A percentile compares a stretch with the other conserved stretches of the same genome.
phyloP scores from a whole-genome alignment of 331 rosid genomes.

The Erythrophleum ivorense region DNA sequence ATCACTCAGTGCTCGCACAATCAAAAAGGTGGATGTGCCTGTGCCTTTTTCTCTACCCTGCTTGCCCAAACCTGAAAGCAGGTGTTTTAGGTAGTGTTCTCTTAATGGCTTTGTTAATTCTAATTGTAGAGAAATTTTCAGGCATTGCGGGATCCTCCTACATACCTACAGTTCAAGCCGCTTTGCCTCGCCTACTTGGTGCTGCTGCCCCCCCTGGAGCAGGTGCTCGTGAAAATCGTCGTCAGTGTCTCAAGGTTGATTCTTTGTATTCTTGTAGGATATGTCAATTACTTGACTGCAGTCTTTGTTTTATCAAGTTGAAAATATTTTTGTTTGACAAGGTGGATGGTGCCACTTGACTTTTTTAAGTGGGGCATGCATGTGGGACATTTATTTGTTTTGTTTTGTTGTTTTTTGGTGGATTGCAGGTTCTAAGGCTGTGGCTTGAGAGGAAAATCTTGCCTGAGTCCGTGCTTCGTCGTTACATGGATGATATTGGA shows the following conservation, averaged over 20 bases:
- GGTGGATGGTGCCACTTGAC: neutral
- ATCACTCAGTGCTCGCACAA: conserved; percentile 94
- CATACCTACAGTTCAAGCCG: conserved; percentile 93
- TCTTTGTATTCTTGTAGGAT: conserved; percentile 13
- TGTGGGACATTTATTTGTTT: conserved; percentile 9
- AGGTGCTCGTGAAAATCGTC: conserved; percentile 95
- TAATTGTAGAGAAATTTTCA: conserved; percentile 41
- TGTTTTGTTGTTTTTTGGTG: conserved; percentile 14
- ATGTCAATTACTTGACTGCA: conserved; percentile 17
- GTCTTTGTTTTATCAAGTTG: conserved; percentile 7
- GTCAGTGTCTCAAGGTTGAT: conserved; percentile 95
- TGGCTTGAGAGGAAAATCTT: conserved; percentile 98
- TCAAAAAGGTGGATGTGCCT: conserved; percentile 73
- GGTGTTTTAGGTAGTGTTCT: conserved; percentile 23
- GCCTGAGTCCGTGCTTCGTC: conserved; percentile 86
- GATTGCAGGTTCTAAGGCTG: conserved; percentile 84
- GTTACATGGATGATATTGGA: conserved; percentile 89
- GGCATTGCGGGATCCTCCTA: conserved; percentile 99
- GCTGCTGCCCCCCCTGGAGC: conserved; percentile 98
- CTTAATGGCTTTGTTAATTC: conserved; percentile 15
- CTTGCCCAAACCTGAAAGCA: conserved; percentile 4
- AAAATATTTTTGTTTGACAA: conserved; percentile 15
- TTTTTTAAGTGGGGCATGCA: neutral
- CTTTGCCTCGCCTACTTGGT: conserved; percentile 95
- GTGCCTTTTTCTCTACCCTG: conserved; percentile 21